Base-by-base conservation (phyloP, 2,329 filamentous ascomycete species). In the Ophiostoma quercus region DNA sequence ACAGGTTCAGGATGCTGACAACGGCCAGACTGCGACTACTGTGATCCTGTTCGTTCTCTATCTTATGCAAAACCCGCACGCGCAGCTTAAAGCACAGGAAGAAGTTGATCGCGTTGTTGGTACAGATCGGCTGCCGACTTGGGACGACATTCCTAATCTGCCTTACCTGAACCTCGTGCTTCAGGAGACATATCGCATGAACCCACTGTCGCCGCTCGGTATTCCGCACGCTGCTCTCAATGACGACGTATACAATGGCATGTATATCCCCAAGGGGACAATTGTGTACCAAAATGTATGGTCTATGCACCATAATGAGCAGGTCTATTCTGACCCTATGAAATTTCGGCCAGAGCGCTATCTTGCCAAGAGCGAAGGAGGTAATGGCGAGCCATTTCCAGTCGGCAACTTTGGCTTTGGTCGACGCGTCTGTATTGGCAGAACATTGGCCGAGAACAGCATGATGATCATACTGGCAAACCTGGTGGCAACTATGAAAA, bases 361-460 rank as follows among this genome's bases (percentile, higher is more conserved):
- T 39, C 62, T 65, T n/a, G 16, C 62, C 19, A 65, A n/a, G 62
- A 22, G 11, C 8, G 62, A 65, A 34, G 62, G 62, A 78, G 71
- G 80, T 1, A 81, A 79, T 73, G 76, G 75, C 66, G 80, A 80
- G 68, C 80, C 80, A 0, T 72, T 81, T 47, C 79, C 77, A 0
- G 60, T 74, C 5, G 73, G 80, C 71, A 78, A 80, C 25, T 87
- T 87, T 73, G 85, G 85, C 1, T 86, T 84, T 73, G 85, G 85
- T 0, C 79, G 84, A 1, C 78, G 85, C 2, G 81, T 84, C 0
- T 83, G 81, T 54, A 81, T 80, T 67, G 80, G 80, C 3, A n/a
- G 62, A 37, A 39, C 34, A 11, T 12, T 65, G 34, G 62, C 62
- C 22, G 62, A 65, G 16, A 65, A 65, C 34, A 65, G 62, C 62